Percentiles rank a stretch among this genome's conserved stretches.
Conservation (phyloP, 257 asterid species). For the Nicotiana sylvestris region DNA sequence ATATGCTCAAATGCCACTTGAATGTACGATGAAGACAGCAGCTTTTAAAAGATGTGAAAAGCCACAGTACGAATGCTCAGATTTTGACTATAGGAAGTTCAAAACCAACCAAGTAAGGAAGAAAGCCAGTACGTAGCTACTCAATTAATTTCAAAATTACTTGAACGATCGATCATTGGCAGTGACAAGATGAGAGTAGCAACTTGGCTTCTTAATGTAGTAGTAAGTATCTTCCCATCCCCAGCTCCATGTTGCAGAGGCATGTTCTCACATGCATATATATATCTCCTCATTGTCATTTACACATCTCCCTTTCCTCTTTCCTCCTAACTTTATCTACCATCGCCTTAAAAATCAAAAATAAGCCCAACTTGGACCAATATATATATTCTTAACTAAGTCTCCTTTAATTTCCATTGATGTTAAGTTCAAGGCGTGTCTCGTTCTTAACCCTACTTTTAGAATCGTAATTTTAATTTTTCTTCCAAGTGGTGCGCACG, state of each 20-base stretch:
- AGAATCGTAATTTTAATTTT: neutral
- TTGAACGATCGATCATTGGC: conserved; percentile 32
- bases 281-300: conserved; percentile 5
- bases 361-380: neutral
- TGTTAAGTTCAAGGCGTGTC: too few species aligned
- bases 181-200: conserved; percentile 22
- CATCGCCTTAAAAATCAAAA: neutral
- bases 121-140: neutral
- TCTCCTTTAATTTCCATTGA: too few species aligned
- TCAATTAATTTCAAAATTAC: neutral
- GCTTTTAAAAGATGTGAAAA: neutral
- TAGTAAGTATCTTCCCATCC: conserved; percentile 43
- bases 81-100: neutral
- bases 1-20: conserved; percentile 20
- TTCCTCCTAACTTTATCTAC: neutral
- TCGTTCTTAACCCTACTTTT: neutral
- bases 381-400: neutral
- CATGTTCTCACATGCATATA: conserved; percentile 54
- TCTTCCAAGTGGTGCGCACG: neutral
- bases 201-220: conserved; percentile 34
- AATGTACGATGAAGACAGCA: neutral
- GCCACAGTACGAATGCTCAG: neutral
- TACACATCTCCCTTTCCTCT: neutral
- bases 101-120: neutral
- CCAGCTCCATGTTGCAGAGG: conserved; percentile 42